These are phyloP conservation scores for Ustilago bromivora DNA, from an alignment of 1,284 basidiomycete species.

Conservation along the genomic window DNA sequence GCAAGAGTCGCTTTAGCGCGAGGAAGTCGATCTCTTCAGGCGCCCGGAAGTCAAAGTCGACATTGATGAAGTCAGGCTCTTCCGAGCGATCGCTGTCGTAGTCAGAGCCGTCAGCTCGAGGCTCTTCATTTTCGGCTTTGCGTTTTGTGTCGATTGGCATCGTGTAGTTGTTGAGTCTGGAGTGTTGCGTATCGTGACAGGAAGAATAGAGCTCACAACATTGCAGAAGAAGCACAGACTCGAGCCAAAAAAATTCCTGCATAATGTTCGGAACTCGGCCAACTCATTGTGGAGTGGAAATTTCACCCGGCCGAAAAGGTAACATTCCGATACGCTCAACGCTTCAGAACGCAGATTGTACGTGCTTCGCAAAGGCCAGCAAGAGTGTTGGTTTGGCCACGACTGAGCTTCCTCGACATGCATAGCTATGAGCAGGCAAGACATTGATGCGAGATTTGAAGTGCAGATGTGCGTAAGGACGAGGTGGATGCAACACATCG, in stretches of 20 bases:
- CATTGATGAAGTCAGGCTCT: conserved; percentile 65
- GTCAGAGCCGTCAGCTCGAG: conserved; percentile 42
- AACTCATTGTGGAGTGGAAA: conserved; percentile 15
- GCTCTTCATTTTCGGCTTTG: conserved; percentile 48
- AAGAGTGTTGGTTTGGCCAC: too few relatives aligned
- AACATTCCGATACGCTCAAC: background rate
- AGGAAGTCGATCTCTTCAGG: conserved; percentile 63
- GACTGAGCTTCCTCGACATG: too few relatives aligned
- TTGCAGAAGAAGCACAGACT: conserved; percentile 9
- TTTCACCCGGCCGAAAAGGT: conserved; percentile 12
- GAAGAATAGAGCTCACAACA: background rate
- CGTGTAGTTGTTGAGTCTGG: background rate
- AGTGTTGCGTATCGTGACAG: background rate
- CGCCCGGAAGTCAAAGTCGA: conserved; percentile 66
- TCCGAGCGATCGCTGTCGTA: conserved; percentile 49
- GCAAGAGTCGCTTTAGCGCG: conserved; percentile 63
- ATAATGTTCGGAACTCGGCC: conserved; percentile 24
- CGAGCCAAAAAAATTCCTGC: conserved; percentile 18
- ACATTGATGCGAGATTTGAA: background rate
- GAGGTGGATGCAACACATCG: conserved; percentile 17
- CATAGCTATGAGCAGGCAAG: background rate
- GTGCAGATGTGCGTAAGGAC: background rate
- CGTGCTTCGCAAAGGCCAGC: too few relatives aligned
- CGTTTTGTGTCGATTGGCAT: conserved; percentile 49
- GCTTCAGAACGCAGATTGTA: background rate